A percentile compares a stretch with the other conserved stretches of the same genome.
Conservation (phyloP, 495 filamentous ascomycete genomes). For the Lentithecium fluviatile region DNA sequence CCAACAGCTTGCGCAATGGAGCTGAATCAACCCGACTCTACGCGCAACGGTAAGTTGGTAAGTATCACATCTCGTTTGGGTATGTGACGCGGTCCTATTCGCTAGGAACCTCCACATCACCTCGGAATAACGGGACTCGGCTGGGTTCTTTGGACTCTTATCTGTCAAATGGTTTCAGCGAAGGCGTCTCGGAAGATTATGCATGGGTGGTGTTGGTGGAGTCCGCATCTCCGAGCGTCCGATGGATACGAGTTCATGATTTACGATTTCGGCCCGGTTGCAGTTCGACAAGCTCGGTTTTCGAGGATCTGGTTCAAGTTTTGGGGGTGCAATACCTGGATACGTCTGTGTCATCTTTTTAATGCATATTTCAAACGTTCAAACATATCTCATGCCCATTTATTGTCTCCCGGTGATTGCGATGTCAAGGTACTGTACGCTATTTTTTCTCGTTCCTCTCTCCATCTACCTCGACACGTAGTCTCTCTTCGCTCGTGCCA, state of each 20-base stretch:
- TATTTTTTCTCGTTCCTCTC: no score
- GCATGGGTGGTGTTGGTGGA: constrained; percentile 19
- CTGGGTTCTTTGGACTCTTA: constrained; percentile 4
- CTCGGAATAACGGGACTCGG: constrained; percentile 19
- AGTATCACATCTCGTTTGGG: constrained; percentile 37
- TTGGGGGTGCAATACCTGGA: no score
- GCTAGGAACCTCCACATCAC: constrained; percentile 19
- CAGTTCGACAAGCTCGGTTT: no score
- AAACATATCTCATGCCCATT: no score
- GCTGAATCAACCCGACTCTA: constrained; percentile 31
- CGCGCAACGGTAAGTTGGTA: constrained; percentile 39
- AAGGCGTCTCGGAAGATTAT: constrained; percentile 10
- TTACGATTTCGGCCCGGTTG: constrained; percentile 13
- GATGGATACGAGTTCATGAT: constrained; percentile 17
- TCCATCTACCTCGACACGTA: no score
- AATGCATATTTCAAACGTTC: no score
- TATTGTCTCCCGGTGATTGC: no score
- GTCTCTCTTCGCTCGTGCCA: neutral
- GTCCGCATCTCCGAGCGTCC: constrained; percentile 7
- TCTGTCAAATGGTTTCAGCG: neutral
- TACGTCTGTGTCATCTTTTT: neutral
- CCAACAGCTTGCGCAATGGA: constrained; percentile 36
- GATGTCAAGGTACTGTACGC: no score
- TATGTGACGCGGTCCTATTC: constrained; percentile 31
- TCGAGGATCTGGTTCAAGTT: no score